A percentile compares a stretch with the other conserved stretches of the same genome.
Evolutionary conservation across 2,329 filamentous ascomycete genomes (phyloP).

Genomic region (Dactylellina leptospora): DNA sequence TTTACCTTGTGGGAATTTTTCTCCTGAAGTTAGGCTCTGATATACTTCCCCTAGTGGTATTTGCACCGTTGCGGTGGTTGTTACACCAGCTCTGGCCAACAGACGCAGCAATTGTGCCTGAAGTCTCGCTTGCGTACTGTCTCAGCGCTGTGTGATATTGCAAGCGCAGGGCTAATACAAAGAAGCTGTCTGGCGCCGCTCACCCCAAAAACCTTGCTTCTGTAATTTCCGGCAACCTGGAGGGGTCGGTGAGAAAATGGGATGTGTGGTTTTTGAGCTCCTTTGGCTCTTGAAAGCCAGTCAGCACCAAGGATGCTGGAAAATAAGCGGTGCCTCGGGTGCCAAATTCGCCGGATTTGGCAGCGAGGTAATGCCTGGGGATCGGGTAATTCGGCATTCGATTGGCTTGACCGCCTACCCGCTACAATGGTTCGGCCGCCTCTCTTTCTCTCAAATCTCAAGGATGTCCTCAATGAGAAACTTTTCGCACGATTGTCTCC

Average conservation of each 20-base stretch:
- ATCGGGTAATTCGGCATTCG: slow-evolving; percentile 33
- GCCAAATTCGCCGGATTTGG: slow-evolving; percentile 49
- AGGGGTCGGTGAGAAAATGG: not conserved
- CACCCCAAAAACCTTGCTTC: too few species aligned
- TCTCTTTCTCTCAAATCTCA: slow-evolving; percentile 10
- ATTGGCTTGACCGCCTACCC: slow-evolving; percentile 48
- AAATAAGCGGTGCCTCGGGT: not conserved
- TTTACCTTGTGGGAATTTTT: too few species aligned
- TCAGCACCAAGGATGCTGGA: not conserved
- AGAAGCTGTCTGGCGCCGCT: too few species aligned
- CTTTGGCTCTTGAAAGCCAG: too few species aligned
- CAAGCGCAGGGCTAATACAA: too few species aligned
- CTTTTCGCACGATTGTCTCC: slow-evolving; percentile 11
- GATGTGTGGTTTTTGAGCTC: not conserved
- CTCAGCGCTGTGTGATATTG: too few species aligned
- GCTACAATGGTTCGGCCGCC: slow-evolving; percentile 43
- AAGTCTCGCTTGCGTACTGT: too few species aligned
- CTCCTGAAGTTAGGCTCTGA: too few species aligned
- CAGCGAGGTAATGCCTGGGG: slow-evolving; percentile 10
- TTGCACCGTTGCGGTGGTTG: too few species aligned
- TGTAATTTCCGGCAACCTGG: not conserved
- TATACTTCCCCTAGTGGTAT: too few species aligned
- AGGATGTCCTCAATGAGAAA: not conserved
- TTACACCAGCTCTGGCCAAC: too few species aligned
- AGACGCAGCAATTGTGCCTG: too few species aligned